Base-by-base conservation (phyloP, 1,284 basidiomycete species). In the Hymenochaete sp. region DNA sequence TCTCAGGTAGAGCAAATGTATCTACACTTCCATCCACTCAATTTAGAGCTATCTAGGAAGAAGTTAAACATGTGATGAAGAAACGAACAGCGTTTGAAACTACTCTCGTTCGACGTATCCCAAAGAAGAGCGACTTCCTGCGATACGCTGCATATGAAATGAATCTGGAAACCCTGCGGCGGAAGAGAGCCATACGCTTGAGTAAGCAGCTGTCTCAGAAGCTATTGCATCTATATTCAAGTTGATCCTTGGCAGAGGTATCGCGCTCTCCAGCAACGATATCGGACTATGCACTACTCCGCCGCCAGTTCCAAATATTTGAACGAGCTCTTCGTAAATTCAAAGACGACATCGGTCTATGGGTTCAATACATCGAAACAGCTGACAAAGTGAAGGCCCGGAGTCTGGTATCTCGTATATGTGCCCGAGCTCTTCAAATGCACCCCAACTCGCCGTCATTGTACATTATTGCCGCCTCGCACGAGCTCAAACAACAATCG, bases 131-230 rank as follows among this genome's bases (percentile, higher is more conserved):
- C 14, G 95, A 98, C 67, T 98, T 84, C 66, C 68, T 95, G 56
- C 81, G 86, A 42, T 98, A 98, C 68, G 82, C 82, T 32, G 77
- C 88, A 19, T 98, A 96, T 63, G 93, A 98, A 67, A 89, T 90
- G 75, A 77, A 76, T 25, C 72, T 96, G 22, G 93, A 96, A 62
- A 74, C 80, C 28, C 66, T 96, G 49, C 69, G 90, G 28, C 71
- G 75, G 57, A 87, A 90, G 55, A 71, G 92, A 38, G 72, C 75
- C 36, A 74, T 81, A 57, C 70, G 86, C 44, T 59, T 89, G 44
- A 77, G 90, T 92, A 57, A 48, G 82, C 73, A 1, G 22, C n/a
- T 8, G 4, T 13, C 35, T 40, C 36, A 32, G 14, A 16, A 10
- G 11, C 19, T n/a, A n/a, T 27, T 18, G 28, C 29, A 9, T 38